Conservation (phyloP, 2,329 filamentous ascomycete genomes). For the Aureobasidium sp. region DNA sequence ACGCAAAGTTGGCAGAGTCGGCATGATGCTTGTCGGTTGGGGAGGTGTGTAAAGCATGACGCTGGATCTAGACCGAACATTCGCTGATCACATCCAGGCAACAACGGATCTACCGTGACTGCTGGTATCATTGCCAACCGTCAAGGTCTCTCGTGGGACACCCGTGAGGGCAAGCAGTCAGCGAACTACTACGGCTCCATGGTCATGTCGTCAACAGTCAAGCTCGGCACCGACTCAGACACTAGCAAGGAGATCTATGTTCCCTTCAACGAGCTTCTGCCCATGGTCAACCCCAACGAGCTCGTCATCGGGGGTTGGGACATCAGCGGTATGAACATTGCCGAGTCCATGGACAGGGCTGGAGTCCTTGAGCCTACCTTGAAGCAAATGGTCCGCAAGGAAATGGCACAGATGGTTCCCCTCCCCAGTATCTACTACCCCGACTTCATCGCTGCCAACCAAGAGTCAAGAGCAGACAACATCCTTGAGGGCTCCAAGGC, state of each 20-base stretch:
- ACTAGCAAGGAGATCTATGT: constrained; percentile 89
- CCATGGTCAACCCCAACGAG: constrained; percentile 96
- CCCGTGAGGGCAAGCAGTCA: constrained; percentile 73
- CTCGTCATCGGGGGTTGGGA: constrained; percentile 95
- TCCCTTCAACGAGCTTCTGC: constrained; percentile 86
- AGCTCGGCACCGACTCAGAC: constrained; percentile 80
- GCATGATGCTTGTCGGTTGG: constrained; percentile 95
- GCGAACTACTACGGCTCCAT: constrained; percentile 99
- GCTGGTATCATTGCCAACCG: constrained; percentile 96
- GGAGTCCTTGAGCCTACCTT: constrained; percentile 91
- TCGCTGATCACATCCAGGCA: constrained; percentile 31
- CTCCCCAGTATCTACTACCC: constrained; percentile 97
- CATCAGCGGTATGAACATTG: constrained; percentile 83
- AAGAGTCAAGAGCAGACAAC: constrained; percentile 94
- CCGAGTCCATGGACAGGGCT: constrained; percentile 90
- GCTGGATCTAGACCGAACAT: no score
- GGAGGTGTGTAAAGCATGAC: constrained; percentile 49
- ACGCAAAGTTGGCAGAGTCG: constrained; percentile 84
- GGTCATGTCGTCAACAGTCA: constrained; percentile 94
- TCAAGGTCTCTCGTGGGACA: constrained; percentile 79
- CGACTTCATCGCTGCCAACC: constrained; percentile 98
- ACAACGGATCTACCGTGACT: constrained; percentile 96
- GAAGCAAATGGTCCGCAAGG: constrained; percentile 82
- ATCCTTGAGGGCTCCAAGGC: constrained; percentile 76
- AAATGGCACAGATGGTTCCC: constrained; percentile 82